Percentiles rank a stretch among this genome's conserved stretches.
These are phyloP conservation scores for Cladosporium sp. DNA, from an alignment of 2,329 filamentous ascomycete genomes.

Conservation along the genomic window DNA sequence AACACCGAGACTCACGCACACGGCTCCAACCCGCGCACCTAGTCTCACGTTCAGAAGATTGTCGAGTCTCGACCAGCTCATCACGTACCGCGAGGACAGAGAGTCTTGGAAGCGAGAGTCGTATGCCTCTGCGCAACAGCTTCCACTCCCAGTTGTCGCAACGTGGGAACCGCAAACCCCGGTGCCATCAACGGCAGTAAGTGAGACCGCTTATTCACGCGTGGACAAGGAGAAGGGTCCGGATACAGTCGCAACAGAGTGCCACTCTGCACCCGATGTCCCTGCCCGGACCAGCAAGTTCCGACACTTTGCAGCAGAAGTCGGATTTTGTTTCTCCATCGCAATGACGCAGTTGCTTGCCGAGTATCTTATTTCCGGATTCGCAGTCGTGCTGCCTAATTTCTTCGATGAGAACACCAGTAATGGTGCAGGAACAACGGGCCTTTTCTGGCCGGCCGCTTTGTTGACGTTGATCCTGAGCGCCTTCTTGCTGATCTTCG, in stretches of 20 bases:
- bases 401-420: constrained; percentile 27
- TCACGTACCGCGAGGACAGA: constrained; percentile 37
- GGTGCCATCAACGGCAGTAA: not conserved
- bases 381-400: constrained; percentile 39
- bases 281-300: constrained; percentile 29
- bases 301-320: constrained; percentile 35
- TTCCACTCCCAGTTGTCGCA: not conserved
- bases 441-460: constrained; percentile 41
- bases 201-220: not conserved
- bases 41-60: constrained; percentile 31
- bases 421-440: constrained; percentile 24
- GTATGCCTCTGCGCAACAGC: not conserved
- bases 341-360: constrained; percentile 41
- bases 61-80: constrained; percentile 37
- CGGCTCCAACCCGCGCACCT: constrained; percentile 22
- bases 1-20: constrained; percentile 1
- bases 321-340: constrained; percentile 41
- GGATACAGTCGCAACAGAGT: not conserved
- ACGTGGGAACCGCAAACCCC: not conserved
- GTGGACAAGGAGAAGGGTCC: not conserved
- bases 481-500: constrained; percentile 38
- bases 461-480: constrained; percentile 39
- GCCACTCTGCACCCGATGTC: not conserved
- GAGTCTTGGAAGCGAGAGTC: constrained; percentile 23
- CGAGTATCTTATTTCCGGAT: constrained; percentile 42